Conservation (phyloP, 768 basidiomycete genomes). For the Solioccasus polychromus region DNA sequence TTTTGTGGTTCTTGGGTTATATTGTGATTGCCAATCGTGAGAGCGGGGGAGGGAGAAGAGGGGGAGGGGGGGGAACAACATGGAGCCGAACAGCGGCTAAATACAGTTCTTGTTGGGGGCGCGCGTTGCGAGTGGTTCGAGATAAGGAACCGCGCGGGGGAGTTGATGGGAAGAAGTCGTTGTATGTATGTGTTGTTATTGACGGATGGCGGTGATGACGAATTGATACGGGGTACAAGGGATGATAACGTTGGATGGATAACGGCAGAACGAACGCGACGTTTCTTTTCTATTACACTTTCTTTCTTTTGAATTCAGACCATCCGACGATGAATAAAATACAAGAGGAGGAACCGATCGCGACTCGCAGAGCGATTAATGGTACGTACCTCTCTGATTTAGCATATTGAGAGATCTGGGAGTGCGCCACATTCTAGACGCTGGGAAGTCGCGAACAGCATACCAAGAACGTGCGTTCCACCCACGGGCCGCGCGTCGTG, state of each 20-base stretch:
- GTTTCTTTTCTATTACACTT: no score
- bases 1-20: background rate
- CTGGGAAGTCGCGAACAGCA: no score
- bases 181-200: background rate
- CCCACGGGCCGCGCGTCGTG: no score
- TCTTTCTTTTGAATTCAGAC: background rate
- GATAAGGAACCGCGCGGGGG: no score
- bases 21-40: slow-evolving; percentile 17
- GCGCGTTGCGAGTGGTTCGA: slow-evolving; percentile 1
- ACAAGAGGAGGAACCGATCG: no score
- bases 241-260: background rate
- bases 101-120: slow-evolving; percentile 6
- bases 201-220: background rate
- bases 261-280: no score
- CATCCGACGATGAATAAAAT: background rate
- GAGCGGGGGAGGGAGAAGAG: slow-evolving; percentile 2
- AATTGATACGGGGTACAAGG: background rate
- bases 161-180: no score
- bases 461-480: no score
- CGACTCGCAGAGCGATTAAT: no score
- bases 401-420: no score
- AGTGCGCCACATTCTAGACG: no score
- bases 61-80: background rate
- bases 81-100: slow-evolving; percentile 3
- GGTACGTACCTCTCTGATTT: no score